A percentile compares a stretch with the other conserved stretches of the same genome.
These are phyloP conservation scores for Tieghemiomyces parasiticus DNA, from an alignment of 192 early-diverging fungal species.

Conservation along the genomic window DNA sequence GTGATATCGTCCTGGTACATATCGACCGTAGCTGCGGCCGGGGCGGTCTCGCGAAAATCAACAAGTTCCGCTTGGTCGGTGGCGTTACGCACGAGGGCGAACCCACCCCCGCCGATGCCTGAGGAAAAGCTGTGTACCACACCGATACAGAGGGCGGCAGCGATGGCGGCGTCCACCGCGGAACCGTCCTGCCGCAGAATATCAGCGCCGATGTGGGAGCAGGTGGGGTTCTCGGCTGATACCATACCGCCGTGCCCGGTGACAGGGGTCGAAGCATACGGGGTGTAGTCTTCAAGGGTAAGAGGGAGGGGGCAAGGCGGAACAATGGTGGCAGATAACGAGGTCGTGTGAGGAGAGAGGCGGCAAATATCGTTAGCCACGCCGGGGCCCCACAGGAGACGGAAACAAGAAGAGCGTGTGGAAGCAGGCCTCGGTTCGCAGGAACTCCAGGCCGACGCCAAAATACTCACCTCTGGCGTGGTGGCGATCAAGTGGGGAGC, in stretches of 20 bases:
- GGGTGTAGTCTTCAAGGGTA: background rate
- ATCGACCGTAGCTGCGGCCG: conserved; percentile 44
- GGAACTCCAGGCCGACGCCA: too few relatives aligned
- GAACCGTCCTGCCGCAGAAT: conserved; percentile 73
- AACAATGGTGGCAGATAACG: too few relatives aligned
- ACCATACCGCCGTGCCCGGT: conserved; percentile 40
- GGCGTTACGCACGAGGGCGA: conserved; percentile 69
- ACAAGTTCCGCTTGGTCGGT: conserved; percentile 40
- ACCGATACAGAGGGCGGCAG: conserved; percentile 73
- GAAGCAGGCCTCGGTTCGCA: too few relatives aligned
- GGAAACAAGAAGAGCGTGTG: too few relatives aligned
- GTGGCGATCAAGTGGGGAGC: too few relatives aligned
- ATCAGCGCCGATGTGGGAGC: conserved; percentile 51
- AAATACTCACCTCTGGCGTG: too few relatives aligned
- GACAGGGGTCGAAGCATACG: conserved; percentile 11
- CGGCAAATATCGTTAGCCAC: too few relatives aligned
- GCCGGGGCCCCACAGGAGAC: too few relatives aligned
- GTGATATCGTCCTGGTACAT: conserved; percentile 70
- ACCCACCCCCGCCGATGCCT: conserved; percentile 92
- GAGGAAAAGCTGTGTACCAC: conserved; percentile 76
- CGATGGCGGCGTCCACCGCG: conserved; percentile 80
- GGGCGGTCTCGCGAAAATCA: conserved; percentile 83
- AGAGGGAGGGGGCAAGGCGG: too few relatives aligned
- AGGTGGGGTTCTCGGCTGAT: conserved; percentile 47
- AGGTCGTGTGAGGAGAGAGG: too few relatives aligned